These are phyloP conservation scores for Paramecium octaurelia DNA, from an alignment of 73 alveolate genomes.

Conservation along the genomic window DNA sequence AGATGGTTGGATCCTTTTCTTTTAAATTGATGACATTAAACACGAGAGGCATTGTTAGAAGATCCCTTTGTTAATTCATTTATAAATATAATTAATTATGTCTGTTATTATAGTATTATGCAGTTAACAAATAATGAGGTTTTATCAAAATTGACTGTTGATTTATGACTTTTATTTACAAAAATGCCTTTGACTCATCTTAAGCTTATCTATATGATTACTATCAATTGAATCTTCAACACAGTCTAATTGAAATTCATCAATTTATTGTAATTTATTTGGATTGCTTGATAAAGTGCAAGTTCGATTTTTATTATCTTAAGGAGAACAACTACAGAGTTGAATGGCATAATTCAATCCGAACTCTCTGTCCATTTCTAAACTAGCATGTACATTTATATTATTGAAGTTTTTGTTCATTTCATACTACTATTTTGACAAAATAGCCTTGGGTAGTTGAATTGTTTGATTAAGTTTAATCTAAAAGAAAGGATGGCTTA, in stretches of 20 bases:
- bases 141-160: not conserved
- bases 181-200: not conserved
- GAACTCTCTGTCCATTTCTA: not conserved
- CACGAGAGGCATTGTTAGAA: not conserved
- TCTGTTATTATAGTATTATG: not conserved
- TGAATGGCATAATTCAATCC: not conserved
- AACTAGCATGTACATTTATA: not conserved
- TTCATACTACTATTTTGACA: conserved; percentile 1
- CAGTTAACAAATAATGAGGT: not conserved
- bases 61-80: conserved; percentile 24
- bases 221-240: not conserved
- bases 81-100: not conserved
- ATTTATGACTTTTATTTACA: not conserved
- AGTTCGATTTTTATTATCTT: not conserved
- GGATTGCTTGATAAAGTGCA: not conserved
- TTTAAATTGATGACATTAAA: conserved; percentile 2
- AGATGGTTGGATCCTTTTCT: not conserved
- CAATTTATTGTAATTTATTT: not conserved
- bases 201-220: not conserved
- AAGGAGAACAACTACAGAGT: not conserved
- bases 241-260: not conserved
- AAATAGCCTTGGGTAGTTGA: not conserved
- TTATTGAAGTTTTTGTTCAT: not conserved
- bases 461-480: not conserved
- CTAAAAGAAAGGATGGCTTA: not conserved